Evolutionary conservation across 176 grass and related monocot genomes (phyloP), one percentile per base, ranked within the genome.

Genomic region (Aegilops umbellulata): DNA sequence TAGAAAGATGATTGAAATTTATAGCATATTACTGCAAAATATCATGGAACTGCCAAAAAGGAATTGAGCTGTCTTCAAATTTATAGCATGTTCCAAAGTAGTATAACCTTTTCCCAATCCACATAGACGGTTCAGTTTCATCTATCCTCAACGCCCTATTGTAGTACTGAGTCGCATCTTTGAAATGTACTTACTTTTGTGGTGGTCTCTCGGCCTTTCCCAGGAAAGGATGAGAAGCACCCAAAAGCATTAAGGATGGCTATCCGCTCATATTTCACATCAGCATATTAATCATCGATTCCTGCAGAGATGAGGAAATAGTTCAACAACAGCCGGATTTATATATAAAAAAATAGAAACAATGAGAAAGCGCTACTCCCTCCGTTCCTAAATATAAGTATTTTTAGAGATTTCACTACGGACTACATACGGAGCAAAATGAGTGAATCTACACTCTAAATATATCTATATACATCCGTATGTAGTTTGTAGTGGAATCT

Each of bases 111-210:
- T 90, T 95, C 82, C 95, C 95, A 27, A 98, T 93, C 95, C 95
- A 98, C 15, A 93, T 98, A 90, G 89, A 91, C 34, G 93, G 89
- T 78, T 98, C 95, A 62, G 90, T 90, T 42, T 86, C 82, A 90
- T 98, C 93, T 87, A 98, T 98, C 80, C 93, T 91, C 62, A 93
- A 98, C 27, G 93, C 95, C 80, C 90, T 98, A 69, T 98, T 98
- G 73, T 98, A 98, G 73, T 87, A 95, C n/a, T 94, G 91, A 74
- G 91, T 95, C 17, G 95, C 95, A 3, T 88, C 76, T 89, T 92
- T 90, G 81, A 98, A 98, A 87, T 98, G 87, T 16, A 19, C 60
- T 81, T 98, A 93, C 83, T 93, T 98, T 74, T 93, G 89, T 86
- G 72, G 86, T 71, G 70, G 77, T 76, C 87, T 92, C 15, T 93